Percentiles rank a stretch among this genome's conserved stretches.
Evolutionary conservation across 1,284 basidiomycete genomes (phyloP).

Genomic region (Austropuccinia psidii): DNA sequence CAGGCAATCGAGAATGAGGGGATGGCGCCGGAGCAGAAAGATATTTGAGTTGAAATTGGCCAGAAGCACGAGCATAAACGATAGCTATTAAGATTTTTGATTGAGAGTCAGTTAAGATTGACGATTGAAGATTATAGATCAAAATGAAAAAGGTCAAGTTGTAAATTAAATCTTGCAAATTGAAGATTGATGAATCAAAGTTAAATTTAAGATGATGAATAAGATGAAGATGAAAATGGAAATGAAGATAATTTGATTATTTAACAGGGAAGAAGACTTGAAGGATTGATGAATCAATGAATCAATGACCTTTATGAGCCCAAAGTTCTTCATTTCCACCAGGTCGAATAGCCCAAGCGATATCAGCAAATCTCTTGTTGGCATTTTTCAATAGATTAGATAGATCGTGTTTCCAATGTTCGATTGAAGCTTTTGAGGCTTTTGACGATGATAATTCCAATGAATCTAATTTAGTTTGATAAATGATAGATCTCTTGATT

Average conservation of each 20-base stretch:
- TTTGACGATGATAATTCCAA: not conserved
- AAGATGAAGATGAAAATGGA: not conserved
- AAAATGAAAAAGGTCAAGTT: not conserved
- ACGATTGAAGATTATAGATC: not conserved
- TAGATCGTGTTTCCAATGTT: slow-evolving; percentile 53
- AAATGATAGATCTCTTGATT: not conserved
- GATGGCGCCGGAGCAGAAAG: slow-evolving; percentile 19
- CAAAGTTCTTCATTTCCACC: slow-evolving; percentile 51
- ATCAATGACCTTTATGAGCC: slow-evolving; percentile 72
- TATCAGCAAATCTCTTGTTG: slow-evolving; percentile 80
- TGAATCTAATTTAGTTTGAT: slow-evolving; percentile 7
- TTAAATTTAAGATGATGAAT: not conserved
- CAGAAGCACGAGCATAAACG: slow-evolving; percentile 33
- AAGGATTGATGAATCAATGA: not conserved
- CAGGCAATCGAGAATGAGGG: slow-evolving; percentile 31
- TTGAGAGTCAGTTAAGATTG: not conserved
- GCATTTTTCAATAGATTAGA: slow-evolving; percentile 65
- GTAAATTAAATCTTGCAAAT: not conserved
- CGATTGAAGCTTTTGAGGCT: slow-evolving; percentile 16
- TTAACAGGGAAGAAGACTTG: no score
- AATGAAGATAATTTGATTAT: not conserved
- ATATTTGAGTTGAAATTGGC: slow-evolving; percentile 37
- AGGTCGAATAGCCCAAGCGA: slow-evolving; percentile 59
- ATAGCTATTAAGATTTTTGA: slow-evolving; percentile 7
- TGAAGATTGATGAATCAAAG: not conserved